Base-by-base conservation (phyloP, 257 asterid species). In the Nicotiana noctiflora region DNA sequence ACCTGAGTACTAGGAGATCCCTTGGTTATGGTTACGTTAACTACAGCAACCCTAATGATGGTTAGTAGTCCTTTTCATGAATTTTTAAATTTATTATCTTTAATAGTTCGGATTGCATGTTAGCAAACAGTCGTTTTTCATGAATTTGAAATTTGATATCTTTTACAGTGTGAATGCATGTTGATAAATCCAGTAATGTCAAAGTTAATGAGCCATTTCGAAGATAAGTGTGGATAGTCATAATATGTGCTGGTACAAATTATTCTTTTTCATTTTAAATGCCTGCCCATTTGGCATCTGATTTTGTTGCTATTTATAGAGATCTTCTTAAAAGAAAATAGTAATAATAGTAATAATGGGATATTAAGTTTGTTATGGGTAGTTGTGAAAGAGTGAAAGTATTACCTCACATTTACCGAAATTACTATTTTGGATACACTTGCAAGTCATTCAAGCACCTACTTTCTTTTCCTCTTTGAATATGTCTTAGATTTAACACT, bases 21-120 rank as follows among this genome's bases (percentile, higher is more conserved):
- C 95, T 94, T 51, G 97, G 98, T 68, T 94, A 94, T 87, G 98
- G 96, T 11, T 94, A 94, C 62, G 97, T 93, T 79, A 94, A 94
- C 90, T 94, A 86, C 67, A 85, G 81, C 91, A 91, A 68, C 67
- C 87, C 96, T 52, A 91, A 87, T 82, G 98, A 94, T 82, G 98
- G 98, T 94, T 29, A 83, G 92, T 44, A 13, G 19, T 18, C 4
- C 37, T 59, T 18, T 18, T 34, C 2, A 12, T 11, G 6, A 31
- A 3, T 32, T 78, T 29, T 15, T 32, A 1, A 18, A 14, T 56
- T 57, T 32, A 7, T 0, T 21, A 6, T 37, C 3, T 5, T 40
- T 49, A 37, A 2, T 25, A 13, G 56, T 32, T 18, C 19, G 74
- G 12, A 56, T 53, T 29, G 76, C 76, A 56, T 76, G 52, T 32